A percentile compares a stretch with the other conserved stretches of the same genome.
These are phyloP conservation scores for Plenodomus biglobosus DNA, from an alignment of 2,329 filamentous ascomycete species.

Conservation along the genomic window DNA sequence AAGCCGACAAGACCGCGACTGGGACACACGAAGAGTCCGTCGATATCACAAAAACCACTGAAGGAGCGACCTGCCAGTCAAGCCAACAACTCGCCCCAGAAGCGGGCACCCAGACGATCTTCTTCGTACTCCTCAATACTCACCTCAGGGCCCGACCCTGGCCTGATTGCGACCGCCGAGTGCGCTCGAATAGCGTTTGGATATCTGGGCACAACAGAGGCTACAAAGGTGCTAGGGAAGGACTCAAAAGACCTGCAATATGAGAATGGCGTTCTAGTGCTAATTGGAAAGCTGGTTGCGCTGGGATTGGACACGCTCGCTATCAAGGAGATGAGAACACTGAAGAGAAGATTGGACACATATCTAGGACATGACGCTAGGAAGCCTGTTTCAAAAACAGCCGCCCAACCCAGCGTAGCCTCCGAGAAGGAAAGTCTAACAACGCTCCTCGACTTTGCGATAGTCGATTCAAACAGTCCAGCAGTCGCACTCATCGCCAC, in stretches of 20 bases:
- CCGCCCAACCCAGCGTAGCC: slow-evolving; percentile 31
- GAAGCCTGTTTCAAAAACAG: slow-evolving; percentile 9
- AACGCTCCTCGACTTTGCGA: slow-evolving; percentile 65
- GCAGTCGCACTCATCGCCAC: slow-evolving; percentile 60
- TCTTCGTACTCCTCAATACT: slow-evolving; percentile 40
- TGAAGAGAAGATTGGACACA: slow-evolving; percentile 64
- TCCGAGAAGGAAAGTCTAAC: slow-evolving; percentile 54
- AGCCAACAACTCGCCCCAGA: slow-evolving; percentile 56
- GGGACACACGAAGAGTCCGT: slow-evolving; percentile 18
- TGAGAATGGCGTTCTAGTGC: slow-evolving; percentile 71
- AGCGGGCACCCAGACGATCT: slow-evolving; percentile 40
- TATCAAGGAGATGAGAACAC: slow-evolving; percentile 64
- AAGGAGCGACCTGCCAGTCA: slow-evolving; percentile 64
- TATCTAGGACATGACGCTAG: slow-evolving; percentile 20
- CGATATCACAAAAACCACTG: slow-evolving; percentile 61
- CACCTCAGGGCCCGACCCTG: slow-evolving; percentile 32
- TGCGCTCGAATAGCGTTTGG: slow-evolving; percentile 69
- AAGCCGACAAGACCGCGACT: slow-evolving; percentile 21
- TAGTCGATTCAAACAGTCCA: slow-evolving; percentile 35
- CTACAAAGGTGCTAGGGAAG: slow-evolving; percentile 53
- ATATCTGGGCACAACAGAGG: slow-evolving; percentile 62
- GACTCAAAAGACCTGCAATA: slow-evolving; percentile 66
- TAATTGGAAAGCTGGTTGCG: slow-evolving; percentile 66
- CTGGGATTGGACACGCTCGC: slow-evolving; percentile 69
- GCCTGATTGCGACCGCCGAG: slow-evolving; percentile 61